These are phyloP conservation scores for Fusarium pseudoanthophilum DNA, from an alignment of 2,329 filamentous ascomycete species.

Conservation along the genomic window DNA sequence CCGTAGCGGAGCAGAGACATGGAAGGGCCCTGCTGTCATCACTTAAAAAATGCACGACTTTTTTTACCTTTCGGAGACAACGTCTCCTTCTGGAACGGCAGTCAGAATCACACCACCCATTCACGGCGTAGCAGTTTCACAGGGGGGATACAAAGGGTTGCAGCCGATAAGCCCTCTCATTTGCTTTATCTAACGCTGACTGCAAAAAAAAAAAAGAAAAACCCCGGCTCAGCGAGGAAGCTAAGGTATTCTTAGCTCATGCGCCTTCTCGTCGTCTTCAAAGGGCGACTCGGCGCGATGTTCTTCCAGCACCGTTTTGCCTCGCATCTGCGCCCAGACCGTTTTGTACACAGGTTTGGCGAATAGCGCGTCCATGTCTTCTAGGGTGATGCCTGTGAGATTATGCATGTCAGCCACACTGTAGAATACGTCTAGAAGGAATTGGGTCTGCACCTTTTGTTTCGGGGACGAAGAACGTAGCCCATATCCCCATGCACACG, in stretches of 20 bases:
- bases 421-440: neutral
- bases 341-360: slow-evolving; percentile 47
- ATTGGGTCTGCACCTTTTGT: slow-evolving; percentile 54
- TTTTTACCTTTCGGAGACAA: neutral
- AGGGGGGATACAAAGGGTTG: neutral
- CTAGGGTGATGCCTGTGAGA: slow-evolving; percentile 53
- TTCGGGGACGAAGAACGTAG: slow-evolving; percentile 62
- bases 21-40: slow-evolving; percentile 20
- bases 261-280: slow-evolving; percentile 32
- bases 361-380: slow-evolving; percentile 57
- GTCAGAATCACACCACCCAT: slow-evolving; percentile 24
- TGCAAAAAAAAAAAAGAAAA: slow-evolving; percentile 1
- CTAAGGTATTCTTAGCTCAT: slow-evolving; percentile 39
- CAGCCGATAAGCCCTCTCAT: slow-evolving; percentile 22
- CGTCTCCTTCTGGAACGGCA: slow-evolving; percentile 24
- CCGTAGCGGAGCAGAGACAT: neutral
- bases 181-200: slow-evolving; percentile 19
- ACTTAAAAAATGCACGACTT: slow-evolving; percentile 7
- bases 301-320: slow-evolving; percentile 27
- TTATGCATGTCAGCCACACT: slow-evolving; percentile 8
- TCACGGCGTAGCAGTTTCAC: neutral
- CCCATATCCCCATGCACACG: slow-evolving; percentile 57
- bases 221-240: neutral
- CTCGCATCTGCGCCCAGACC: slow-evolving; percentile 46
- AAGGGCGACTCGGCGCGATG: slow-evolving; percentile 38